Evolutionary conservation across 75 land plant species (phyloP), one percentile per base, ranked within the genome.

Genomic region (Sequoiadendron giganteum): DNA sequence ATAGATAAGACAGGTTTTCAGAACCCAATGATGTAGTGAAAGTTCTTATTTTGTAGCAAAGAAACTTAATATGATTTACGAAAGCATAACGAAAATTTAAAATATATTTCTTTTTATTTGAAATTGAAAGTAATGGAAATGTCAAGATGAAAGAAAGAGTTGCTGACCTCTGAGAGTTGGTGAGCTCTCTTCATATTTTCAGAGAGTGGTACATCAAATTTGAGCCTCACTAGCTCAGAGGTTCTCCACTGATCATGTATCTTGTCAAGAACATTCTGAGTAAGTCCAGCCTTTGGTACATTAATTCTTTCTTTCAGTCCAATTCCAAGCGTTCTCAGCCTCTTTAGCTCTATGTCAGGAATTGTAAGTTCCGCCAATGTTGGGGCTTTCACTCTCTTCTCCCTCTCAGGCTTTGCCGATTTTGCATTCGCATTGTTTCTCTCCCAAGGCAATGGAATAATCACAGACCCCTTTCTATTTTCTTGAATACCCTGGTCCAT

Each of bases 111-210:
- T 81, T 45, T n/a, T 16, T 38, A 7, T 43, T 30, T 21, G 45
- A 25, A 82, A 28, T 39, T 21, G 11, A 2, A 45, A 39, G 43
- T 42, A 40, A 38, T 40, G 34, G 48, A 86, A 86, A 78, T 85
- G 32, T 38, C 5, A 85, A 45, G 30, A 65, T 70, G 49, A 48
- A 28, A 54, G 30, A 43, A 58, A 87, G 75, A 42, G 40, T 21
- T 52, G 78, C 85, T 48, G 30, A 98, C 99, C 99, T 98, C 99
- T 40, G 97, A 94, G 84, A 94, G 88, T 80, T 97, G 92, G 87
- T 98, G 99, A 18, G 94, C 97, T 70, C 89, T 97, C 88, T 92
- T 95, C 99, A 98, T 98, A 87, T 98, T 98, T 86, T 89, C 88
- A 0, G 97, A 94, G 9, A 93, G 88, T 1, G 89, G 88, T 86